Evolutionary conservation across 495 filamentous ascomycete species (phyloP).

Genomic region (Neurospora cerealis): DNA sequence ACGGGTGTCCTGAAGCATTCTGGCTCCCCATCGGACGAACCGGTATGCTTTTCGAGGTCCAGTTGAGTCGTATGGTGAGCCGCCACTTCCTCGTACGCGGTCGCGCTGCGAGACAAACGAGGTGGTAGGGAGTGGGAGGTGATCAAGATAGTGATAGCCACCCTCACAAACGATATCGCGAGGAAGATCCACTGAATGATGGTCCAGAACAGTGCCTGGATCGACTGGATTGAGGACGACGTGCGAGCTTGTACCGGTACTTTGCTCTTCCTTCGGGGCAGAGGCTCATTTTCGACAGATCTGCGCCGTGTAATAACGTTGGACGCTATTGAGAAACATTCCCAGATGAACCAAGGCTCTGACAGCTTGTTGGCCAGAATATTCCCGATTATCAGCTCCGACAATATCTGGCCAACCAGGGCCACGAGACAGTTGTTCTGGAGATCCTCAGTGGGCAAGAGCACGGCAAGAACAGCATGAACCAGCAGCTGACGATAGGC

Average conservation of each 20-base stretch:
- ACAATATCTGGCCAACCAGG: slow-evolving; percentile 74
- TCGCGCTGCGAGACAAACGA: slow-evolving; percentile 19
- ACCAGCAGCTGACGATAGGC: slow-evolving; percentile 75
- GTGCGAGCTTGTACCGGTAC: slow-evolving; percentile 1
- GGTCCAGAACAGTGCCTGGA: slow-evolving; percentile 52
- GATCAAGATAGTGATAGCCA: slow-evolving; percentile 41
- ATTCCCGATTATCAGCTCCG: slow-evolving; percentile 75
- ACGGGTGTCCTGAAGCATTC: slow-evolving; percentile 52
- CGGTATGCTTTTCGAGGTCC: not conserved
- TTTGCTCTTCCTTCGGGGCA: slow-evolving; percentile 2
- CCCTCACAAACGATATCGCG: slow-evolving; percentile 52
- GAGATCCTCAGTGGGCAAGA: slow-evolving; percentile 87
- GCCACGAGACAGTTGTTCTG: slow-evolving; percentile 74
- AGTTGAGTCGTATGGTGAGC: slow-evolving; percentile 7
- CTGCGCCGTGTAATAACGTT: slow-evolving; percentile 12
- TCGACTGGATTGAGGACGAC: slow-evolving; percentile 28
- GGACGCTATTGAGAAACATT: slow-evolving; percentile 53
- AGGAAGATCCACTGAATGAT: slow-evolving; percentile 60
- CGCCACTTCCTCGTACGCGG: slow-evolving; percentile 4
- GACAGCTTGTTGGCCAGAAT: slow-evolving; percentile 65
- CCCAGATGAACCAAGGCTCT: slow-evolving; percentile 80
- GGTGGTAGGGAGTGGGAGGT: slow-evolving; percentile 44
- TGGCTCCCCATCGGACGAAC: slow-evolving; percentile 2
- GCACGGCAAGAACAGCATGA: slow-evolving; percentile 62
- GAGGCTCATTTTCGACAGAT: slow-evolving; percentile 3